Evolutionary conservation across 1,284 basidiomycete genomes (phyloP), one percentile per base, ranked within the genome.

Genomic region (Naganishia sp.): DNA sequence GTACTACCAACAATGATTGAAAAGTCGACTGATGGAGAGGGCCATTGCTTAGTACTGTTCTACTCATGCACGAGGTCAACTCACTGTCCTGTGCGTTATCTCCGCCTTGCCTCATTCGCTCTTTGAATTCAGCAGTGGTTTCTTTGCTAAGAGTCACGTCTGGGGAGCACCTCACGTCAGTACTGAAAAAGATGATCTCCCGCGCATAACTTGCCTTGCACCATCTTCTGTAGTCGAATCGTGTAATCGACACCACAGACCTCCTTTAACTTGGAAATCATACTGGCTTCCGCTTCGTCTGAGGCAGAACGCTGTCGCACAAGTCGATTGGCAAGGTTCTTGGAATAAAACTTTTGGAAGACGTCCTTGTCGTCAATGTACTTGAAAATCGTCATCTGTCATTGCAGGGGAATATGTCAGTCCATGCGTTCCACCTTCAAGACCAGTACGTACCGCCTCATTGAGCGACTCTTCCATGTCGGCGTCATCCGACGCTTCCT

Each of bases 321-420:
- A 42, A 99, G 86, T 72, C 96, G 92, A 76, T 92, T 92, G 52
- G 94, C 94, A 23, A 99, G 83, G 82, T 95, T 95, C 73, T 93
- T 97, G 51, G 91, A 91, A 83, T 99, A 99, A 84, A 97, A 99
- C 52, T 92, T 93, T 78, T 98, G 95, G 88, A 99, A 99, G 13
- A 99, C 94, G 75, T 99, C 96, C 84, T 97, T 97, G 83, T 99
- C 96, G 79, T 97, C 94, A 72, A 99, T 89, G 79, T 97, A 99
- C 81, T 97, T 97, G 89, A 99, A 99, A 58, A 99, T 84, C 51
- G 94, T 84, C 95, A 98, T 97, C 93, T 95, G 35, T 6, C 35
- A 72, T 28, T 28, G 28, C 28, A 28, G 2, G 46, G 39, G 25
- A 54, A 35, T 6, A 15, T 21, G 39, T 68, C 62, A 71, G 35